Evolutionary conservation across 257 asterid species (phyloP), one percentile per base, ranked within the genome.

Genomic region (Gardenia jasminoides): DNA sequence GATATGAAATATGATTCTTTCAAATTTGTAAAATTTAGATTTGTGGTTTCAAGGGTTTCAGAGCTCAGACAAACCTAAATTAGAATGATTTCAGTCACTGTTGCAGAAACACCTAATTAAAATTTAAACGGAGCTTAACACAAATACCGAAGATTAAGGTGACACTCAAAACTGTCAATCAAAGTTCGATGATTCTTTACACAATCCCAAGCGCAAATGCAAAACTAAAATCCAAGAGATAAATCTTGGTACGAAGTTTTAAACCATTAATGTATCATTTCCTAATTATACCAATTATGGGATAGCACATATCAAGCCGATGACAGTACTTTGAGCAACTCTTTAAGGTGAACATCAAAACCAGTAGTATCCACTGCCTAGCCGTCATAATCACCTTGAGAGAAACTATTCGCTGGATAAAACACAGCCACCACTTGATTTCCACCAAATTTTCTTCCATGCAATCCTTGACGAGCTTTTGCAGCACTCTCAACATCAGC

Each of bases 361-460:
- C 47, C 48, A 65, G 31, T 12, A 65, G 28, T 1, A 39, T 15
- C 24, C 28, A 9, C 19, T 16, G 31, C 47, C 68, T 84, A 93
- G 78, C 96, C 99, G 74, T 88, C 82, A 74, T 92, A 93, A 78
- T 93, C 97, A 56, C 92, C 97, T 76, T 91, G 87, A 0, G 88
- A 84, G 70, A 93, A 96, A 89, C 86, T 93, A 80, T 91, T 80
- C 85, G 93, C 99, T 0, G 94, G 91, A 80, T 92, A 96, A 87
- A 89, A 96, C 44, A 91, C 91, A 3, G 97, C 99, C 74, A 88
- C 88, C 33, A 91, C 98, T 84, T 85, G 88, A 79, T 90, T 96
- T 67, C 93, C 97, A 30, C 96, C 99, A 68, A 93, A 96, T 87
- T 89, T 93, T 76, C 98, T 91, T 68, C 99, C 99, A 56, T 92